Evolutionary conservation across 108 stramenopile genomes (phyloP).

Genomic region (Epipyxis sp.): DNA sequence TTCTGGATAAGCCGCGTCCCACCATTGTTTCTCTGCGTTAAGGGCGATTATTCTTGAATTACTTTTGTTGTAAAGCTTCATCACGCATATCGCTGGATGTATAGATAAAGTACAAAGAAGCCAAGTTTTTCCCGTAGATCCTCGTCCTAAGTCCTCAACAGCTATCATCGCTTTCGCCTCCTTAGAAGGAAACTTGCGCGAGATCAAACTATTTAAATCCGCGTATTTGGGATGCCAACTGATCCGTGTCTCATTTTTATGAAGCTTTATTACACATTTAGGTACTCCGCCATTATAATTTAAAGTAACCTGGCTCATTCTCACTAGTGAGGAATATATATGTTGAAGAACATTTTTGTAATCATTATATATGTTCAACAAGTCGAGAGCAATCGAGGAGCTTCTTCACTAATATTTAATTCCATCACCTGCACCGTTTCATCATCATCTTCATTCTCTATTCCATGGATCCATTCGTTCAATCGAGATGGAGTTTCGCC

Average conservation of each 20-base stretch:
- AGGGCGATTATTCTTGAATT: too few relatives aligned
- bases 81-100: background rate
- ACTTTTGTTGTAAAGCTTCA: conserved; percentile 3
- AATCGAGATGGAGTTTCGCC: background rate
- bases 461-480: background rate
- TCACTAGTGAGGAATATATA: background rate
- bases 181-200: background rate
- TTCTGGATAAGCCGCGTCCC: conserved; percentile 1
- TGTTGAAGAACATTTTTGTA: background rate
- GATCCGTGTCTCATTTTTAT: background rate
- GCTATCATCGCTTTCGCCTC: background rate
- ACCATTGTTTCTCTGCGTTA: background rate
- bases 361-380: background rate
- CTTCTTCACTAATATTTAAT: background rate
- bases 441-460: background rate
- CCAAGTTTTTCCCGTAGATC: conserved; percentile 17
- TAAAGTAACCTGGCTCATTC: background rate
- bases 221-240: background rate
- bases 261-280: background rate
- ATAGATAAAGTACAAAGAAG: background rate
- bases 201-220: background rate
- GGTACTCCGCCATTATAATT: background rate
- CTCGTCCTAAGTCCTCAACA: conserved; percentile 23
- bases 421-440: background rate
- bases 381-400: background rate